A percentile compares a stretch with the other conserved stretches of the same genome.
Conservation (phyloP, 306 rosid genomes). For the Pachyrhizus erosus region DNA sequence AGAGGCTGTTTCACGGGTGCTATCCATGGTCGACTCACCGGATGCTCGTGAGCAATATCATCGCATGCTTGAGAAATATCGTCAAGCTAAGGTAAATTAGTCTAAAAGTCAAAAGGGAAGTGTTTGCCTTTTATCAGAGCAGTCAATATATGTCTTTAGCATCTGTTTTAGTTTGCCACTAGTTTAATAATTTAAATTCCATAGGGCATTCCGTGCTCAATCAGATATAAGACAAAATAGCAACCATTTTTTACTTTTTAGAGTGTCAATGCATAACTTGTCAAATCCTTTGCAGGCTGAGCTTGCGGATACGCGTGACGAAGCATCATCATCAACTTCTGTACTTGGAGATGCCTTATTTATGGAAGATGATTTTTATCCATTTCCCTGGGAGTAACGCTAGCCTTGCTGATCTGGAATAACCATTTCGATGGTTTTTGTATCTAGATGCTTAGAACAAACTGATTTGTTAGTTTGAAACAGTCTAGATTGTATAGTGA, state of each 20-base stretch:
- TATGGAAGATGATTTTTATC: constrained; percentile 60
- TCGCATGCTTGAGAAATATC: constrained; percentile 81
- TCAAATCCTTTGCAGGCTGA: constrained; percentile 69
- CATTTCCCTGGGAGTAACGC: constrained; percentile 45
- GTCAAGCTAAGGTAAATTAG: constrained; percentile 78
- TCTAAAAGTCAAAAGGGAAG: background rate
- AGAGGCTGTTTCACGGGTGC: constrained; percentile 83
- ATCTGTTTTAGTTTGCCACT: constrained; percentile 4
- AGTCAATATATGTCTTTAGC: background rate
- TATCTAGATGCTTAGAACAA: constrained; percentile 40
- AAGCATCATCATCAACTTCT: constrained; percentile 48
- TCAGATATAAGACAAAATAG: constrained; percentile 1
- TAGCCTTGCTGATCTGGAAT: constrained; percentile 24
- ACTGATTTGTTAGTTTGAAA: constrained; percentile 27
- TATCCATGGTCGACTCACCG: constrained; percentile 82
- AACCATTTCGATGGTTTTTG: constrained; percentile 19
- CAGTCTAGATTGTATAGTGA: constrained; percentile 35
- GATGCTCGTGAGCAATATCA: constrained; percentile 90
- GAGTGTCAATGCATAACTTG: constrained; percentile 14
- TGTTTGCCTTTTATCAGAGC: background rate
- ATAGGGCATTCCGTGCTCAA: background rate
- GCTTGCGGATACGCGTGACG: constrained; percentile 56
- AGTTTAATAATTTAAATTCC: constrained; percentile 7
- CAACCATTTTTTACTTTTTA: background rate
- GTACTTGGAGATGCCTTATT: constrained; percentile 37